phyloP scores from a whole-genome alignment of 306 rosid genomes.

The Rubus idaeus region DNA sequence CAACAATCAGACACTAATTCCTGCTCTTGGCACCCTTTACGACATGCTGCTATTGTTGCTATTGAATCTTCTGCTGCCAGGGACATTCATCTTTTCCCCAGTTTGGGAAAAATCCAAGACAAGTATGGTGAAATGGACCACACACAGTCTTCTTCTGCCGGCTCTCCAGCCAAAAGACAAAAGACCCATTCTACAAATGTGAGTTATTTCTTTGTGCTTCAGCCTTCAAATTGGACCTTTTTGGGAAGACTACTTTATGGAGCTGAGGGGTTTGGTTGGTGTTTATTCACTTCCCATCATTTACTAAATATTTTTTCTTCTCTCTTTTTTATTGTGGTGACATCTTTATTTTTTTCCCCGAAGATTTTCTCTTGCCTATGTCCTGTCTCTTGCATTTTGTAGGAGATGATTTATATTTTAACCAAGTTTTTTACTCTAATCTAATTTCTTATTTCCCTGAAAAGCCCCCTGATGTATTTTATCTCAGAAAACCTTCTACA shows the following conservation, averaged over 20 bases:
- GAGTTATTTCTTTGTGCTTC: slow-evolving; percentile 27
- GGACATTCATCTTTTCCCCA: slow-evolving; percentile 62
- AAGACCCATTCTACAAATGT: slow-evolving; percentile 49
- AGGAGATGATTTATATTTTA: not conserved
- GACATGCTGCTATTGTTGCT: slow-evolving; percentile 81
- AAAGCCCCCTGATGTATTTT: not conserved
- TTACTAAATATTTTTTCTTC: not conserved
- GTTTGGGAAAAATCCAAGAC: slow-evolving; percentile 30
- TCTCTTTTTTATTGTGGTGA: not conserved
- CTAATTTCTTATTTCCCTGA: not conserved
- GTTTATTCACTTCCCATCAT: not conserved
- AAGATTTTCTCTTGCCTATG: not conserved
- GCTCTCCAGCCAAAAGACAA: slow-evolving; percentile 66
- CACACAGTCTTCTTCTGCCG: slow-evolving; percentile 26
- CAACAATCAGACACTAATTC: slow-evolving; percentile 42
- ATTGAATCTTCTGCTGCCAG: slow-evolving; percentile 88
- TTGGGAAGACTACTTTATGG: slow-evolving; percentile 10
- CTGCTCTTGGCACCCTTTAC: slow-evolving; percentile 64
- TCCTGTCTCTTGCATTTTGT: not conserved
- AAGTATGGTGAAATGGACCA: slow-evolving; percentile 37
- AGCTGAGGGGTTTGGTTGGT: not conserved
- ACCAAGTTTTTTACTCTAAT: not conserved
- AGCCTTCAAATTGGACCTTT: slow-evolving; percentile 21
- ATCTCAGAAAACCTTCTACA: not conserved
- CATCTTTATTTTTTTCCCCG: not conserved